Percentiles rank a stretch among this genome's conserved stretches.
Evolutionary conservation across 2,329 filamentous ascomycete species (phyloP).

Genomic region (Aureobasidium namibiae): DNA sequence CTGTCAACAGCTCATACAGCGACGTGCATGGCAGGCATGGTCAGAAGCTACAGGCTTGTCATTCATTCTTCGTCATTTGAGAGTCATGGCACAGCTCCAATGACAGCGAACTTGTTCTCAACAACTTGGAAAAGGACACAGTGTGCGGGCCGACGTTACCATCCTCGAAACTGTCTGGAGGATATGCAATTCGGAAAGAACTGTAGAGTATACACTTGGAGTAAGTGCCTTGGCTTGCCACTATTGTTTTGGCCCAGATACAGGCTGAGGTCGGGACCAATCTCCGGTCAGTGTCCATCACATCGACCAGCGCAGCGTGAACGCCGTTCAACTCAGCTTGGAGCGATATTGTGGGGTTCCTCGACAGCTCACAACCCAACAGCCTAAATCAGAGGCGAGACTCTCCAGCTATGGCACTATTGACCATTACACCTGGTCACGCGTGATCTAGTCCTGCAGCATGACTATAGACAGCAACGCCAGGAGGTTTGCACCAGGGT

Average conservation of each 20-base stretch:
- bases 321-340: not conserved
- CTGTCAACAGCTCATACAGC: not conserved
- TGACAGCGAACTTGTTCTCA: not conserved
- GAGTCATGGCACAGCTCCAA: not conserved
- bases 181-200: not conserved
- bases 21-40: not conserved
- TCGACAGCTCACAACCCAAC: not conserved
- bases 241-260: not conserved
- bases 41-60: not conserved
- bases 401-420: not conserved
- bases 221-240: not conserved
- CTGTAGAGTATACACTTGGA: not conserved
- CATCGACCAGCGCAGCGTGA: not conserved
- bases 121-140: not conserved
- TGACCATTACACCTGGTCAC: not conserved
- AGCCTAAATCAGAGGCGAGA: not conserved
- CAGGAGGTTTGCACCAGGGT: not conserved
- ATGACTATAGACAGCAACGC: not conserved
- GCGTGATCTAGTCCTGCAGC: not conserved
- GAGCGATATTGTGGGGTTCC: not conserved
- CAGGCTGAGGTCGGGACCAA: not conserved
- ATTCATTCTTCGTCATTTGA: not conserved
- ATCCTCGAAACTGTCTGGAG: not conserved
- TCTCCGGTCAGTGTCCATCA: not conserved
- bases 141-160: not conserved